phyloP scores from a whole-genome alignment of 306 rosid genomes.

The Cucurbita moschata region DNA sequence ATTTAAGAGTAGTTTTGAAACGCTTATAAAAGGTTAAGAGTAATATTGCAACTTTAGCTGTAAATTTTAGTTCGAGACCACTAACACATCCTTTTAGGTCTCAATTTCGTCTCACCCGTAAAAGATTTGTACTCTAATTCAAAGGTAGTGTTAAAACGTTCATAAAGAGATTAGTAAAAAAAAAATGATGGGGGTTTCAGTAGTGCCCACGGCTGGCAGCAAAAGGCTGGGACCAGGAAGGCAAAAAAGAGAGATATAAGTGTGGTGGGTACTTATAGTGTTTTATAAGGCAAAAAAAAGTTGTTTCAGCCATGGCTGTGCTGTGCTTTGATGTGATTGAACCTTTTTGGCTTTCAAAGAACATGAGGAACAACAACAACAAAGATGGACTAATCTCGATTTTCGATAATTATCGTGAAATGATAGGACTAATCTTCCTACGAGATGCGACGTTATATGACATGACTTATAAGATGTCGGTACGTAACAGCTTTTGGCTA shows the following conservation, averaged over 20 bases:
- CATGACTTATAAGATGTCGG: not conserved
- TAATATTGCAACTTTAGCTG: too few relatives aligned
- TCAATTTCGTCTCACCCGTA: too few relatives aligned
- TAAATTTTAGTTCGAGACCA: too few relatives aligned
- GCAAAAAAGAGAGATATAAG: constrained; percentile 12
- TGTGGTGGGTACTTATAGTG: constrained; percentile 4
- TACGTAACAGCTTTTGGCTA: too few relatives aligned
- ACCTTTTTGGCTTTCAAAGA: not conserved
- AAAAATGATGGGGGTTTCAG: constrained; percentile 12
- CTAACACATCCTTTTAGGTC: too few relatives aligned
- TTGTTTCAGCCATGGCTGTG: constrained; percentile 13
- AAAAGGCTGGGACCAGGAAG: constrained; percentile 53
- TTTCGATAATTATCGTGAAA: constrained; percentile 6
- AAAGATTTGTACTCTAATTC: too few relatives aligned
- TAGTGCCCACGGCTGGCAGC: constrained; percentile 42
- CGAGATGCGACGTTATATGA: not conserved
- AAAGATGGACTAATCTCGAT: not conserved
- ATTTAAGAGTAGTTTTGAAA: not conserved
- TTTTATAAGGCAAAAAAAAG: constrained; percentile 6
- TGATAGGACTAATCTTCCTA: constrained; percentile 24
- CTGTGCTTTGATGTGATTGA: constrained; percentile 1
- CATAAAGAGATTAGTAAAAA: too few relatives aligned
- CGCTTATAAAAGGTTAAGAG: too few relatives aligned
- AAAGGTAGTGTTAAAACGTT: too few relatives aligned
- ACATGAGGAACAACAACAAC: not conserved